Evolutionary conservation across 192 early-diverging fungal species (phyloP).

Genomic region (Haplosporangium gracile): DNA sequence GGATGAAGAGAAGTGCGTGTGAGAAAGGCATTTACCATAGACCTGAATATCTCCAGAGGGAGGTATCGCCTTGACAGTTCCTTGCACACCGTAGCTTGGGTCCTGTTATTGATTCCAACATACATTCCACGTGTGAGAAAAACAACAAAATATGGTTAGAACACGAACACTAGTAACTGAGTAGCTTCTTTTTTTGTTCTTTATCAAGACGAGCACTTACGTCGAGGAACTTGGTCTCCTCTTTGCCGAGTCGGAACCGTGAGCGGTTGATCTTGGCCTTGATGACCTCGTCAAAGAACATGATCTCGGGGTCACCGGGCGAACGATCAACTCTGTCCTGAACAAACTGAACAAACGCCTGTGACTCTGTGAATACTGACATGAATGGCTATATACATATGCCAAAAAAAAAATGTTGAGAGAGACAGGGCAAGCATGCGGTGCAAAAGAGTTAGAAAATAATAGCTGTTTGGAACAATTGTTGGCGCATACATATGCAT

Average conservation of each 20-base stretch:
- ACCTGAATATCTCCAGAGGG: conserved; percentile 39
- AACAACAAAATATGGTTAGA: not conserved
- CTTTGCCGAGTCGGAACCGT: conserved; percentile 79
- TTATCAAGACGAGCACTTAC: conserved; percentile 41
- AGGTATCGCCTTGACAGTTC: conserved; percentile 31
- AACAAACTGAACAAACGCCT: conserved; percentile 86
- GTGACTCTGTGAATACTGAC: conserved; percentile 74
- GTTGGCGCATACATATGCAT: not conserved
- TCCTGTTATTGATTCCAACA: conserved; percentile 19
- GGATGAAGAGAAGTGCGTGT: not conserved
- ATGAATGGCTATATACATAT: conserved; percentile 66
- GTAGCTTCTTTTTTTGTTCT: not conserved
- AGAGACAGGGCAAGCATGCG: not conserved
- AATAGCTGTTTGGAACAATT: not conserved
- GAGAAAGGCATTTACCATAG: conserved; percentile 12
- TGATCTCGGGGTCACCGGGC: conserved; percentile 76
- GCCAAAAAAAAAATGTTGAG: not conserved
- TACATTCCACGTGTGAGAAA: not conserved
- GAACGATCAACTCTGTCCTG: conserved; percentile 77
- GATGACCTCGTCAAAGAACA: conserved; percentile 88
- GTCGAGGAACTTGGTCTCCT: conserved; percentile 69
- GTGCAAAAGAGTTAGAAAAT: not conserved
- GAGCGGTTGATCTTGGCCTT: conserved; percentile 85
- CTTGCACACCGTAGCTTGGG: conserved; percentile 47
- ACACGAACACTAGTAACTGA: not conserved